phyloP scores from a whole-genome alignment of 352 stramenopile genomes.

The Globisporangium recalcitrans region DNA sequence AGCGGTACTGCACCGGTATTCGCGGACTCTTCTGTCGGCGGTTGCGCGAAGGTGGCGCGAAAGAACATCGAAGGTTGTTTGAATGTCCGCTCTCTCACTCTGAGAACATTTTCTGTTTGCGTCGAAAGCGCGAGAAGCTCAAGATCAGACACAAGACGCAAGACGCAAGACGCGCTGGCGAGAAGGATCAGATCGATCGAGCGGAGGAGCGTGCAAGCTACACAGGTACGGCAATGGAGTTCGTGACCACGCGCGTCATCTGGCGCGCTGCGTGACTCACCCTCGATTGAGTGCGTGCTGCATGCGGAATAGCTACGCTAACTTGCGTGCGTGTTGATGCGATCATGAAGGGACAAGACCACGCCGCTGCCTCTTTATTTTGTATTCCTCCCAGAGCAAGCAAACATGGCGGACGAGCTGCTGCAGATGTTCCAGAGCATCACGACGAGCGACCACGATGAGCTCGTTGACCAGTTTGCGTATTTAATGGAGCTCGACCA shows the following conservation, averaged over 20 bases:
- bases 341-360: slow-evolving; percentile 2
- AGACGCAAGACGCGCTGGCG: not conserved
- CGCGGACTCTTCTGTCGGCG: not conserved
- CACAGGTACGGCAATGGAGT: not conserved
- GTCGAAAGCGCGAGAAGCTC: not conserved
- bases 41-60: not conserved
- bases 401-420: slow-evolving; percentile 69
- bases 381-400: not conserved
- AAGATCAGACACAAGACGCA: slow-evolving; percentile 7
- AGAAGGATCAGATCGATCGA: not conserved
- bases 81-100: not conserved
- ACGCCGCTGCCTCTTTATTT: not conserved
- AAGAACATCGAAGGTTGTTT: not conserved
- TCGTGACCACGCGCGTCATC: no score
- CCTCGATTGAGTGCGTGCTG: not conserved
- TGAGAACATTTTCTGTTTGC: slow-evolving; percentile 9
- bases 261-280: no score
- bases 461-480: slow-evolving; percentile 81
- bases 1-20: not conserved
- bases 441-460: slow-evolving; percentile 79
- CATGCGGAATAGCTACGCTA: not conserved
- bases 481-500: slow-evolving; percentile 66
- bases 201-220: not conserved
- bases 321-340: not conserved
- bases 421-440: slow-evolving; percentile 88